These are phyloP conservation scores for Cucurbita argyrosperma DNA, from an alignment of 306 rosid genomes.

Conservation along the genomic window DNA sequence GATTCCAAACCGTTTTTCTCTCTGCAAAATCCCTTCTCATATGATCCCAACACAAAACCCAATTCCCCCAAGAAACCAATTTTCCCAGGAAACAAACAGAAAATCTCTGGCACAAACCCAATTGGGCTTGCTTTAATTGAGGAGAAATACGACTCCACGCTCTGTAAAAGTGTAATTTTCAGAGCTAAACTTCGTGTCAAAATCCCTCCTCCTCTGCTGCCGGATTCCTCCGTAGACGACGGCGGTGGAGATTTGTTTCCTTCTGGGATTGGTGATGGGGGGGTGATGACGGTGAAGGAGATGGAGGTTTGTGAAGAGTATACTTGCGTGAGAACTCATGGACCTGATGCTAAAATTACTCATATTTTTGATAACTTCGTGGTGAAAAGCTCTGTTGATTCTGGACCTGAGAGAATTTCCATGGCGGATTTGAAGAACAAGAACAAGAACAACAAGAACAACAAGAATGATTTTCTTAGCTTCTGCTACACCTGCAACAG, in stretches of 20 bases:
- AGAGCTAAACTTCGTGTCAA: constrained; percentile 50
- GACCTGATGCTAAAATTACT: constrained; percentile 63
- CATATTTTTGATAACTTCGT: constrained; percentile 70
- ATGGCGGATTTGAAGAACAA: constrained; percentile 4
- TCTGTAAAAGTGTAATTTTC: constrained; percentile 25
- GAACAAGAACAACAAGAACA: background rate
- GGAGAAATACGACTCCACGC: constrained; percentile 3
- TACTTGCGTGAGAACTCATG: constrained; percentile 68
- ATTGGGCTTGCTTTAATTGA: constrained; percentile 64
- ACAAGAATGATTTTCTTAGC: constrained; percentile 33
- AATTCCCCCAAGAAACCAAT: constrained; percentile 10
- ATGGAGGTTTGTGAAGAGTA: constrained; percentile 77
- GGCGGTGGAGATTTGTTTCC: background rate
- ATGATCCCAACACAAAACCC: constrained; percentile 12
- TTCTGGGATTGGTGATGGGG: background rate
- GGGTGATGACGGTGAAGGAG: constrained; percentile 33
- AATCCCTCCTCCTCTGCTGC: constrained; percentile 29
- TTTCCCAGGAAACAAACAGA: constrained; percentile 23
- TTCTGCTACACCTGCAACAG: constrained; percentile 68
- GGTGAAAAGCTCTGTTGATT: constrained; percentile 25
- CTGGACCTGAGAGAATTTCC: constrained; percentile 3
- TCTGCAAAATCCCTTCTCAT: constrained; percentile 27
- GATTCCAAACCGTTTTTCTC: constrained; percentile 34
- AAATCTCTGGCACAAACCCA: constrained; percentile 23
- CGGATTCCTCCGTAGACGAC: background rate